Evolutionary conservation across 371 early-diverging fungal genomes (phyloP).

Genomic region (Lichtheimia ornata): DNA sequence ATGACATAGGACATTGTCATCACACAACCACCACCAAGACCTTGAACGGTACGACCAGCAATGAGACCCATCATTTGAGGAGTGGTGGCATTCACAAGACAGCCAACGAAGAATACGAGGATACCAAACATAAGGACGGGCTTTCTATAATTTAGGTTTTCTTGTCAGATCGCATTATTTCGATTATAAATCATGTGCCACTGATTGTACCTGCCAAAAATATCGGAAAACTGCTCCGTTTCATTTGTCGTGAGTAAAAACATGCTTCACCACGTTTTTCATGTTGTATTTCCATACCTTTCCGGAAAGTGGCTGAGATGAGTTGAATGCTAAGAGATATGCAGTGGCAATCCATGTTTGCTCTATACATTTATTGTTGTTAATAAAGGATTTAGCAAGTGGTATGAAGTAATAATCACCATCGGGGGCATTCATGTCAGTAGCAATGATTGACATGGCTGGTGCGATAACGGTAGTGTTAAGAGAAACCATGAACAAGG

Average conservation of each 20-base stretch:
- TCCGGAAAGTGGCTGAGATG: constrained; percentile 58
- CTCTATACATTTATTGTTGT: constrained; percentile 5
- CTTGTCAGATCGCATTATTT: too few species aligned
- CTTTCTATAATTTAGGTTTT: too few species aligned
- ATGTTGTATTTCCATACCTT: constrained; percentile 35
- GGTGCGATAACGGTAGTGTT: constrained; percentile 78
- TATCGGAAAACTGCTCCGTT: constrained; percentile 32
- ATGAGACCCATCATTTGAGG: constrained; percentile 74
- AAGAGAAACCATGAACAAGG: constrained; percentile 74
- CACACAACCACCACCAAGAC: constrained; percentile 72
- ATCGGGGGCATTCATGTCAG: constrained; percentile 13
- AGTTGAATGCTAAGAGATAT: constrained; percentile 58
- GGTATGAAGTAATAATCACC: too few species aligned
- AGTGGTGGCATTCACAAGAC: constrained; percentile 68
- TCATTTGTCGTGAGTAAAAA: not conserved
- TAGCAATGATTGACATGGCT: constrained; percentile 15
- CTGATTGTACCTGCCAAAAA: constrained; percentile 42
- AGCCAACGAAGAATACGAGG: constrained; percentile 19
- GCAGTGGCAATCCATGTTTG: constrained; percentile 28
- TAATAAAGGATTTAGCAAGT: too few species aligned
- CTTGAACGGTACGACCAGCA: constrained; percentile 34
- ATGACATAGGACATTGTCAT: constrained; percentile 72
- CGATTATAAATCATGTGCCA: constrained; percentile 30
- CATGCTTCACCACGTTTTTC: not conserved
- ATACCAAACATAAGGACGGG: constrained; percentile 27